phyloP scores from a whole-genome alignment of 2,329 filamentous ascomycete genomes.

The Ophiocordyceps camponoti-saundersi region DNA sequence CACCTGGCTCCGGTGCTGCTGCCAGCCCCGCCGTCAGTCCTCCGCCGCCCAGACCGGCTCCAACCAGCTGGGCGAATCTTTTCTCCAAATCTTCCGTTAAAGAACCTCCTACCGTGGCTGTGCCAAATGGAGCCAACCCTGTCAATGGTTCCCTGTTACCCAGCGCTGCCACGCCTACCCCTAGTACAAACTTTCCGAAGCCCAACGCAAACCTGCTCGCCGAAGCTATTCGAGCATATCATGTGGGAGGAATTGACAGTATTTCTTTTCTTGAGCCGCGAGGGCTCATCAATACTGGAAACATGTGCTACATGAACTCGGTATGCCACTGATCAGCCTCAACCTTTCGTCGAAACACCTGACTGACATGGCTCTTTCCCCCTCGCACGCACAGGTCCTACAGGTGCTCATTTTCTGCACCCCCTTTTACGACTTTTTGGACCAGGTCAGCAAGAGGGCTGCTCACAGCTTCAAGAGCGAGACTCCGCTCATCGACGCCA shows the following conservation, averaged over 20 bases:
- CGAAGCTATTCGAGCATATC: constrained; percentile 61
- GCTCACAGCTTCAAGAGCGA: constrained; percentile 89
- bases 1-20: constrained; percentile 1
- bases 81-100: constrained; percentile 15
- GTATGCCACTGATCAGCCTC: constrained; percentile 35
- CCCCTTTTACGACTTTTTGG: constrained; percentile 88
- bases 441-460: constrained; percentile 69
- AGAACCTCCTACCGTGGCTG: constrained; percentile 4
- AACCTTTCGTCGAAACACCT: neutral
- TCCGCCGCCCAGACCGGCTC: constrained; percentile 11
- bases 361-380: constrained; percentile 14
- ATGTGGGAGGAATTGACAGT: constrained; percentile 45
- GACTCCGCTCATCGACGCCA: constrained; percentile 82
- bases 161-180: constrained; percentile 5
- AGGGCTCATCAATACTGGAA: constrained; percentile 89
- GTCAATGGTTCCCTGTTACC: constrained; percentile 9
- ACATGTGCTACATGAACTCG: constrained; percentile 99
- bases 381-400: constrained; percentile 52
- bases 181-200: constrained; percentile 21
- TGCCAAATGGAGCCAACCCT: constrained; percentile 11
- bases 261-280: constrained; percentile 79
- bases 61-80: constrained; percentile 23
- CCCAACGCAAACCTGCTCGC: constrained; percentile 43
- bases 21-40: constrained; percentile 6
- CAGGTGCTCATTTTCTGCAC: constrained; percentile 89